These are phyloP conservation scores for Russula griseocarnosa DNA, from an alignment of 768 basidiomycete species.

Conservation along the genomic window DNA sequence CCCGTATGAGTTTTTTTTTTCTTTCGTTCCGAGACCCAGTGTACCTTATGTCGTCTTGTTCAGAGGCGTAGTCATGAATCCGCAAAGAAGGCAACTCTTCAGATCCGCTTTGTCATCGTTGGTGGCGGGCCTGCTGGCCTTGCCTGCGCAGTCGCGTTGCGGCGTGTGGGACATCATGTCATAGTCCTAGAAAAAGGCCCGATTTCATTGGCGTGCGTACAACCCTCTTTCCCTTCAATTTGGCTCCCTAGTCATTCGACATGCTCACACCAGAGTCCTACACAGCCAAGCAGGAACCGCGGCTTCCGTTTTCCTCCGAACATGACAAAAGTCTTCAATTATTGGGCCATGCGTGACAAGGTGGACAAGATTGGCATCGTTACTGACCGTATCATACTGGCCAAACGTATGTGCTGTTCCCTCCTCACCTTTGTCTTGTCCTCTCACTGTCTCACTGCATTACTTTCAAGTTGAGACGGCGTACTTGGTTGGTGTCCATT, in stretches of 20 bases:
- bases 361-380: constrained; percentile 30
- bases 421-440: background rate
- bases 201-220: constrained; percentile 33
- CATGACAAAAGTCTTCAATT: constrained; percentile 37
- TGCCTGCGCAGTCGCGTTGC: constrained; percentile 36
- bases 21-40: background rate
- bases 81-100: constrained; percentile 26
- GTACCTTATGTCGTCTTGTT: background rate
- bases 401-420: constrained; percentile 28
- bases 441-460: background rate
- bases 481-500: constrained; percentile 33
- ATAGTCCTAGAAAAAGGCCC: constrained; percentile 35
- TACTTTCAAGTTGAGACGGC: constrained; percentile 18
- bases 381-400: constrained; percentile 30
- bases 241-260: background rate
- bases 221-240: background rate
- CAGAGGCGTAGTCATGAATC: constrained; percentile 18
- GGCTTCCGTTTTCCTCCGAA: constrained; percentile 39
- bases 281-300: constrained; percentile 23
- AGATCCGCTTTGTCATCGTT: constrained; percentile 35
- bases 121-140: constrained; percentile 39
- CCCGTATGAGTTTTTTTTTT: background rate
- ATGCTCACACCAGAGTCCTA: background rate
- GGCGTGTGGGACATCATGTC: constrained; percentile 38
- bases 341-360: constrained; percentile 37